These are phyloP conservation scores for Coemansia sp. DNA, from an alignment of 192 early-diverging fungal genomes.

Conservation along the genomic window DNA sequence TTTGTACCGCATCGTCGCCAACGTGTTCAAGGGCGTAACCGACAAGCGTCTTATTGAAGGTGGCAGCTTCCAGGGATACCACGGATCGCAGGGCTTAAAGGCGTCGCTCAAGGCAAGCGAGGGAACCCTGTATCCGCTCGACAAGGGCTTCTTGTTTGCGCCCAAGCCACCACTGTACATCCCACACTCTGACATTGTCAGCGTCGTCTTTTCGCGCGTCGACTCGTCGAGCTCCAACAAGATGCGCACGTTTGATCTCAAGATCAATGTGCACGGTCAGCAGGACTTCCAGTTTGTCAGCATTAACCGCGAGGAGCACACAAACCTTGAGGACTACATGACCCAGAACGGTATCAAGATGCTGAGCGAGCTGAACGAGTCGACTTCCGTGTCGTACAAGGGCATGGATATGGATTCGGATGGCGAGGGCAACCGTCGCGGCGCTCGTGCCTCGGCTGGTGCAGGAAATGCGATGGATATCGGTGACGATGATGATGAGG, in stretches of 20 bases:
- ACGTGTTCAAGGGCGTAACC: conserved; percentile 80
- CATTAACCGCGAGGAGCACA: conserved; percentile 88
- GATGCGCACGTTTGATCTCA: conserved; percentile 87
- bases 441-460: conserved; percentile 14
- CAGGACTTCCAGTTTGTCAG: conserved; percentile 84
- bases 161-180: conserved; percentile 93
- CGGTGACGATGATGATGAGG: conserved; percentile 57
- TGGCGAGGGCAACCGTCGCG: conserved; percentile 12
- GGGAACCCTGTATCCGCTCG: conserved; percentile 88
- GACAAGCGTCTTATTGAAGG: conserved; percentile 74
- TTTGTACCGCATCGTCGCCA: conserved; percentile 79
- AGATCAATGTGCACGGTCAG: conserved; percentile 79
- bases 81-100: conserved; percentile 80
- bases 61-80: conserved; percentile 63
- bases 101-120: conserved; percentile 97
- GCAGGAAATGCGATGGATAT: no score
- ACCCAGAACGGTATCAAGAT: conserved; percentile 79
- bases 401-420: conserved; percentile 34
- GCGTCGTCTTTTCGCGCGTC: conserved; percentile 86
- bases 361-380: conserved; percentile 67
- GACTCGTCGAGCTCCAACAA: conserved; percentile 51
- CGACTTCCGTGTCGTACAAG: conserved; percentile 30
- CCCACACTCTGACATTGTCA: conserved; percentile 76
- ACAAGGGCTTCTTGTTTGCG: conserved; percentile 90
- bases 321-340: conserved; percentile 77